Base-by-base conservation (phyloP, 257 asterid genomes). In the Fraxinus americana region DNA sequence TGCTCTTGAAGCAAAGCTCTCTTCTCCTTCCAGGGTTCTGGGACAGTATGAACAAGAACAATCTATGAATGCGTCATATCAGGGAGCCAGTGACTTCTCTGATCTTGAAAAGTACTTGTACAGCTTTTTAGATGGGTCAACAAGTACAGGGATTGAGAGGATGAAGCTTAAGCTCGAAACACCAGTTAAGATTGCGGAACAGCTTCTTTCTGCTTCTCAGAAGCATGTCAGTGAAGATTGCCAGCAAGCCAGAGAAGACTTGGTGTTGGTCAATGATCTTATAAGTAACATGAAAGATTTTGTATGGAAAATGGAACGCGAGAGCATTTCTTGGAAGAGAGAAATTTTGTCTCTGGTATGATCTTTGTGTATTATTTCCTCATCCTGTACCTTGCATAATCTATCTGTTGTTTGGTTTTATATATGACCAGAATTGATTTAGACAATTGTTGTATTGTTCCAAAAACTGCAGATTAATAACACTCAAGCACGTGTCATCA, bases 91-190 rank as follows among this genome's bases (percentile, higher is more conserved):
- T 87, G 85, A 86, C 70, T 96, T 96, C 82, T 66, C 74, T 66
- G 89, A 86, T 80, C 92, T 93, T 77, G 99, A 96, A 78, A 86
- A 88, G 79, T 93, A 92, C 87, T 85, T 96, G 85, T 82, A 85
- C 75, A 91, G 97, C 89, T 92, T 91, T 83, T 81, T 96, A 88
- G 99, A 96, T 85, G 80, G 88, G 9, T 89, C 99, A 74, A 89
- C 98, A 36, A 85, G 85, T 82, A 91, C 88, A 61, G 99, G 98
- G 80, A 80, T 88, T 45, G 96, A 94, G 83, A 89, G 99, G 83
- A 90, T 96, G 86, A 90, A 87, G 90, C 95, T 96, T 75, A 96
- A 93, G 88, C 92, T 93, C 68, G 95, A 89, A 87, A 93, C 99
- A 19, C 99, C 99, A 23, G 91, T 92, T 77, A 81, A 83, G 84